Base-by-base conservation (phyloP, 305 asterid species). In the Fraxinus platypoda region DNA sequence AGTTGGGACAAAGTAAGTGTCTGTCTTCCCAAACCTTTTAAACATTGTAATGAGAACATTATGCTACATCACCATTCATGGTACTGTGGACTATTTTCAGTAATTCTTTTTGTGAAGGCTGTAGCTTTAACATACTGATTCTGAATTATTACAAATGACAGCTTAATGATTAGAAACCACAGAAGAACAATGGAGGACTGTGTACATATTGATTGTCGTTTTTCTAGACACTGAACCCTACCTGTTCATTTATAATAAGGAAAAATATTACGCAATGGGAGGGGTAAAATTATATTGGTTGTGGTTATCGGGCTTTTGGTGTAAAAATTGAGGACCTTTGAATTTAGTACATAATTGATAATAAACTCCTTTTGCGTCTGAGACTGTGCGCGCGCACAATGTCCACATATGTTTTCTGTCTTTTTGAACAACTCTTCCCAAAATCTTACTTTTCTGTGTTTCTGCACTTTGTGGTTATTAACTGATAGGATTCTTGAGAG, bases 301-400 rank as follows among this genome's bases (percentile, higher is more conserved):
- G 38, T 70, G 75, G 37, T 64, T 62, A 62, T 62, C 1, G 31
- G 30, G 71, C 17, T 62, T 62, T 62, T 62, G 31, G 71, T 23
- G 71, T 62, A 62, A 62, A 81, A 76, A 25, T 71, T 78, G 73
- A 79, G 73, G 52, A 79, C 73, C 76, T 23, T 23, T 62, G 71
- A 9, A 62, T 25, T 62, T 62, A 62, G 33, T 46, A 71, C 17
- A 80, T 30, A 17, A 78, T 80, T 49, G 78, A 34, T 34, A 28
- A 13, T 76, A 72, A 73, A 84, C 35, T 38, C 34, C 80, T 41
- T 49, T 41, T 75, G 38, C 28, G 76, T 26, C 52, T 73, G 76
- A 62, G 71, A 62, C 71, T 23, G 2, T 8, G 70, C 0, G 12
- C 5, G 71, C 2, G 17, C 6, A 62, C 6, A 62, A 23, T 62